Evolutionary conservation across 768 basidiomycete genomes (phyloP), one percentile per base, ranked within the genome.

Genomic region (Boletus eberwhitei): DNA sequence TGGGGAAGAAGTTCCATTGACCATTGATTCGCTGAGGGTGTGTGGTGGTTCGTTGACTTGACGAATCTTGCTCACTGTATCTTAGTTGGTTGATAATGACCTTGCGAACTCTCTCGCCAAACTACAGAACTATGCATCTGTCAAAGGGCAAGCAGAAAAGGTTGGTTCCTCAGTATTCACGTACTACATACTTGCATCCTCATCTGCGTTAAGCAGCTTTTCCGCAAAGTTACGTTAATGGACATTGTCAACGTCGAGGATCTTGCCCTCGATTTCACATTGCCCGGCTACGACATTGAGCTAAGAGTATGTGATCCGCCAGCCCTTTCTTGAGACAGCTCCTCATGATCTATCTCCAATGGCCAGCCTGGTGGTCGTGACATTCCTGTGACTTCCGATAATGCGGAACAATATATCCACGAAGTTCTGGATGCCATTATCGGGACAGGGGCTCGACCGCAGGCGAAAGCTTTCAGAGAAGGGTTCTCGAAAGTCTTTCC

Each of bases 401-500:
- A 98, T 64, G 84, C 94, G 22, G 83, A 89, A 48, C 90, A 97
- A 63, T 99, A 98, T 67, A 82, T 98, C 41, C 71, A 79, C n/a
- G 85, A 84, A 53, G 89, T 98, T 24, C 71, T 98, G 53, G 90
- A 98, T 55, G 86, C 87, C 26, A 91, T 96, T 51, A 80, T 99
- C 13, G 90, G 90, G 1, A 82, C 83, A 48, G 94, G 95, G 2
- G 80, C 87, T 19, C 75, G 79, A 49, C 73, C 82, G 1, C 94
- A 97, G 72, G 88, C 89, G 8, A 85, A 88, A 65, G 93, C 94
- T 2, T 98, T 99, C 84, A 81, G 86, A 59, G 90, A 94, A 59
- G 96, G 93, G 1, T 96, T 96, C 72, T 93, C 92, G 2, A 93
- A 94, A 68, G 94, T 98, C 31, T 98, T 99, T 80, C 91, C 96